A percentile compares a stretch with the other conserved stretches of the same genome.
Conservation (phyloP, 495 filamentous ascomycete species). For the Niebla homalea region DNA sequence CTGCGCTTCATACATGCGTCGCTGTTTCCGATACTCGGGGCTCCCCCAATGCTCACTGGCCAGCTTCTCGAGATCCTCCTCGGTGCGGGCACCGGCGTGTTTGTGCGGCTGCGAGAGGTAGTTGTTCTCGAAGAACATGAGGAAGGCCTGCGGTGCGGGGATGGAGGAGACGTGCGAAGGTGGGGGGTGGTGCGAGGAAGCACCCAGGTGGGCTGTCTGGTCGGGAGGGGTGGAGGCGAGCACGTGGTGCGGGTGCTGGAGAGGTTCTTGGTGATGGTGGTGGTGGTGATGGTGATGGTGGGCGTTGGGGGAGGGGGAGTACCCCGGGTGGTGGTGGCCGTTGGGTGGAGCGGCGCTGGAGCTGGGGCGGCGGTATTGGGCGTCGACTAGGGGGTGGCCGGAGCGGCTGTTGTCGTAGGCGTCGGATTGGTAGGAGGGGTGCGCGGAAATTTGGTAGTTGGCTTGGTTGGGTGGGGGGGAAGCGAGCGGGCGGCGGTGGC, state of each 20-base stretch:
- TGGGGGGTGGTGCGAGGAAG: slow-evolving; percentile 7
- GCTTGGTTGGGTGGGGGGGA: slow-evolving; percentile 10
- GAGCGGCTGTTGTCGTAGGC: slow-evolving; percentile 14
- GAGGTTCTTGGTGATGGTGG: slow-evolving; percentile 1
- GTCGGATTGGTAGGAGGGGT: slow-evolving; percentile 15
- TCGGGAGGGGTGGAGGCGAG: not conserved
- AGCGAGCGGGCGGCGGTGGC: slow-evolving; percentile 15
- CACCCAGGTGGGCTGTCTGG: not conserved
- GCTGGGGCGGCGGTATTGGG: slow-evolving; percentile 8
- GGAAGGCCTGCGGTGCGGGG: slow-evolving; percentile 1
- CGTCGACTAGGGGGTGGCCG: slow-evolving; percentile 5
- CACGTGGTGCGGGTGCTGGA: not conserved
- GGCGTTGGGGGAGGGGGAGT: slow-evolving; percentile 1
- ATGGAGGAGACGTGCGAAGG: not conserved
- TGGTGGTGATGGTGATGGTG: not conserved
- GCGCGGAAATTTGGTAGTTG: slow-evolving; percentile 4
- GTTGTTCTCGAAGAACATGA: slow-evolving; percentile 15
- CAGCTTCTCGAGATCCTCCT: slow-evolving; percentile 20
- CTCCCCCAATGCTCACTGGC: slow-evolving; percentile 35
- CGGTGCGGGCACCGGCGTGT: slow-evolving; percentile 3
- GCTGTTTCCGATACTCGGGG: slow-evolving; percentile 29
- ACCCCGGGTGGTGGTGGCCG: not conserved
- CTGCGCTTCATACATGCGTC: slow-evolving; percentile 27
- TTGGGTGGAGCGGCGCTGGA: not conserved
- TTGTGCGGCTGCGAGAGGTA: slow-evolving; percentile 3